These are phyloP conservation scores for Yamadazyma olivae DNA, from an alignment of 805 yeast species.

Conservation along the genomic window DNA sequence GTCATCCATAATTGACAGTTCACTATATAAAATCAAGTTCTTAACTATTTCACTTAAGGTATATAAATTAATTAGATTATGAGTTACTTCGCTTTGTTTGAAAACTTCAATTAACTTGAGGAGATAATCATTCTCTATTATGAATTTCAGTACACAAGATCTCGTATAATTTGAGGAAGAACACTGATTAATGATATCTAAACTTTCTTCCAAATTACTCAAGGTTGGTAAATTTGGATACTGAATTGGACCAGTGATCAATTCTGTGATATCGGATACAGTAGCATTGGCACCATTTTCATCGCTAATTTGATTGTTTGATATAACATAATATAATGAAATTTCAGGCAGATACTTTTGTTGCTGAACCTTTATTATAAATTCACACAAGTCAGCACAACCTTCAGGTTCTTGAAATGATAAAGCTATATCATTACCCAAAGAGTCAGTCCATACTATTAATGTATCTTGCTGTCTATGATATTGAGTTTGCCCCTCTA, in stretches of 20 bases:
- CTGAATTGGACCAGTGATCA: conserved; percentile 75
- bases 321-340: conserved; percentile 63
- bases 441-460: conserved; percentile 88
- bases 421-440: conserved; percentile 74
- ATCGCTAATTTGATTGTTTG: conserved; percentile 24
- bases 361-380: conserved; percentile 66
- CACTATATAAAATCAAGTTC: conserved; percentile 68
- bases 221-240: conserved; percentile 50
- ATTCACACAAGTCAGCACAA: conserved; percentile 79
- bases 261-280: conserved; percentile 58
- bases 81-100: conserved; percentile 50
- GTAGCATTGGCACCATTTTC: conserved; percentile 13
- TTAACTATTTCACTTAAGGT: conserved; percentile 72
- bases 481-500: conserved; percentile 77
- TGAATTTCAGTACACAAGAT: conserved; percentile 53
- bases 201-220: conserved; percentile 50
- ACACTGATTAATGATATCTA: conserved; percentile 57
- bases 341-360: conserved; percentile 56
- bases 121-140: conserved; percentile 55
- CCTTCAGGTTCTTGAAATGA: conserved; percentile 92
- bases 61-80: conserved; percentile 56
- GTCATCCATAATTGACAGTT: conserved; percentile 36
- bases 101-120: conserved; percentile 51
- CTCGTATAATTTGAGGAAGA: conserved; percentile 62
- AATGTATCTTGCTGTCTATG: conserved; percentile 94